Evolutionary conservation across 805 yeast species (phyloP), one percentile per base, ranked within the genome.

Genomic region (Helenozyma rhizophorensis): DNA sequence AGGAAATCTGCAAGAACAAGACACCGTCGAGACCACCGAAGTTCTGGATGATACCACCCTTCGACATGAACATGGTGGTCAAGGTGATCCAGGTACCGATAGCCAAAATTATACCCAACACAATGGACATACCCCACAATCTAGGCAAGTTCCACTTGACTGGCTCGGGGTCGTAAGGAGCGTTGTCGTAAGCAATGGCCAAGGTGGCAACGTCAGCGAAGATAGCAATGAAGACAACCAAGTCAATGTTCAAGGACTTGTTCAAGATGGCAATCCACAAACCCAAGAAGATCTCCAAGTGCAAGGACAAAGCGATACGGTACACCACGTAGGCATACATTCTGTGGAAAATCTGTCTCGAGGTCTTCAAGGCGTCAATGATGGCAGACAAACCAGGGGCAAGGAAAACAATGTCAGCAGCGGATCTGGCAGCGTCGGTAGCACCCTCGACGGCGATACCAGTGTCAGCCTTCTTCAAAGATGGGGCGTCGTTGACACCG

Each of bases 371-470:
- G 57, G 95, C 90, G 71, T 86, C 95, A 68, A 86, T 86, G 63
- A 86, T 86, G 56, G 95, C 93, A 70, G 93, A 83, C 61, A 85
- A 76, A 84, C 95, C 95, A 50, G 95, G 95, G 54, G 95, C 95
- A 54, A 85, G 47, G 60, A 86, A 86, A 64, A 86, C 95, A 70
- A 86, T 86, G 73, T 86, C 96, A 58, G 95, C 89, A 70, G 96
- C 96, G 57, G 95, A 85, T 75, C 93, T 80, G 51, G 96, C 96
- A 68, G 95, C 90, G 73, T 86, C 96, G 53, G 95, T 83, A 58
- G 95, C 89, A 81, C 95, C 96, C 75, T 87, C 95, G 67, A 87
- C 96, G 60, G 97, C 96, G 75, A 88, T 88, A 82, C 97, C 97
- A 44, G 72, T 66, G 57, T 66, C 72, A 48, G 66, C 95, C 78